Percentiles rank a stretch among this genome's conserved stretches.
phyloP scores from a whole-genome alignment of 495 filamentous ascomycete species.

The Schizothecium vesticola region DNA sequence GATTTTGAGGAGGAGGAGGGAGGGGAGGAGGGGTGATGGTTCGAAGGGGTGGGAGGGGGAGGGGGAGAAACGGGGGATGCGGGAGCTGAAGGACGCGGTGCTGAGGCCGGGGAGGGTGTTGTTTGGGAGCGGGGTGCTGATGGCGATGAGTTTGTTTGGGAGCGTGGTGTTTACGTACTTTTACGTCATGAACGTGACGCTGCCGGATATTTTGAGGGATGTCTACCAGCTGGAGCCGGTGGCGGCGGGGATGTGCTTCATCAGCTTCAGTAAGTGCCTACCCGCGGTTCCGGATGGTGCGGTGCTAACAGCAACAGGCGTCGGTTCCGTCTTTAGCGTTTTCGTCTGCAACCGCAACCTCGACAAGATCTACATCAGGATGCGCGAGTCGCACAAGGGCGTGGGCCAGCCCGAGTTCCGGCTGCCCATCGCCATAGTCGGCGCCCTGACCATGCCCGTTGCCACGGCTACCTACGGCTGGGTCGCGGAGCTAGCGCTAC shows the following conservation, averaged over 20 bases:
- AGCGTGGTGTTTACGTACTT: conserved; percentile 47
- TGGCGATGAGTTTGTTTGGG: conserved; percentile 46
- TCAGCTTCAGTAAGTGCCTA: conserved; percentile 47
- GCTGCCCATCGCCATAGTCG: conserved; percentile 45
- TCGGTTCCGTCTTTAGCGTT: conserved; percentile 46
- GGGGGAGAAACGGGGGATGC: conserved; percentile 29
- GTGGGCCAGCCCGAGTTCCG: conserved; percentile 45
- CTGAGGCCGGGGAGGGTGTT: conserved; percentile 45
- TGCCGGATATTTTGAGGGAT: conserved; percentile 46
- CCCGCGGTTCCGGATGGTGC: not conserved
- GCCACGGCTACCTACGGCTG: conserved; percentile 46
- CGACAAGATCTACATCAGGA: conserved; percentile 48
- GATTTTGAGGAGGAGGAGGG: conserved; percentile 42
- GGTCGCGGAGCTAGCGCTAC: conserved; percentile 34
- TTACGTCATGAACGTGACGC: conserved; percentile 49
- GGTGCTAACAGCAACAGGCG: conserved; percentile 36
- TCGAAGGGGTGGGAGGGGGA: conserved; percentile 25
- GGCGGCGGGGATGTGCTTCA: conserved; percentile 40
- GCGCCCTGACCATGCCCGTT: conserved; percentile 39
- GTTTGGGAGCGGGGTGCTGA: conserved; percentile 42
- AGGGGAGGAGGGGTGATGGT: conserved; percentile 33
- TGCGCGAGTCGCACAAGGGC: conserved; percentile 36
- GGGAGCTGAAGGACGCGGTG: conserved; percentile 38
- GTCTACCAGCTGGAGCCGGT: conserved; percentile 45
- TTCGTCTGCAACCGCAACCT: conserved; percentile 41